Percentiles rank a stretch among this genome's conserved stretches.
These are phyloP conservation scores for Sutorius australiensis DNA, from an alignment of 768 basidiomycete genomes.

Conservation along the genomic window DNA sequence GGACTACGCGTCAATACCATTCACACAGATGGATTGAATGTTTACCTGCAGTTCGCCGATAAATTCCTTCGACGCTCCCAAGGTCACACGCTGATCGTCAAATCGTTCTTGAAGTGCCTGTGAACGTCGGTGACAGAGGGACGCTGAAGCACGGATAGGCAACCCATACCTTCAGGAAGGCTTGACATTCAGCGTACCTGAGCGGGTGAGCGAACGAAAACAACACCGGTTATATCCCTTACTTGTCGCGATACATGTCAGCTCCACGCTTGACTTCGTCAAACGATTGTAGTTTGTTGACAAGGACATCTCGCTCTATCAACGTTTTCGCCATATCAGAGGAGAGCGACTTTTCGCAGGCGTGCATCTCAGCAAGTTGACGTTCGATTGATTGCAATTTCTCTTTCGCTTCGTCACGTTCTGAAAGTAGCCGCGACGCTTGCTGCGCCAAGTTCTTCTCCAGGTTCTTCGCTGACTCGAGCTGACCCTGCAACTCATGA, in stretches of 20 bases:
- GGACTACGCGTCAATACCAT: not conserved
- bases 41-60: conserved; percentile 49
- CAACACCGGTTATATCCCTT: conserved; percentile 1
- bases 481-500: conserved; percentile 28
- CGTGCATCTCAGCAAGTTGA: conserved; percentile 17
- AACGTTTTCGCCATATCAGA: conserved; percentile 13
- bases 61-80: conserved; percentile 53
- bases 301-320: conserved; percentile 19
- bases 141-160: not conserved
- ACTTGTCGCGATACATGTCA: conserved; percentile 25
- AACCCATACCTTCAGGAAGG: conserved; percentile 22
- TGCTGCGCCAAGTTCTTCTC: conserved; percentile 27
- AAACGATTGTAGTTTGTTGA: conserved; percentile 19
- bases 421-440: conserved; percentile 23
- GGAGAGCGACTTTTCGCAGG: conserved; percentile 14
- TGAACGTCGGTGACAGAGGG: not conserved
- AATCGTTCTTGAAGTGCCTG: conserved; percentile 56
- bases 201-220: not conserved
- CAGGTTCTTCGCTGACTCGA: conserved; percentile 21
- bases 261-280: conserved; percentile 19
- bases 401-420: conserved; percentile 21
- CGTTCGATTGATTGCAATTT: conserved; percentile 13
- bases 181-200: conserved; percentile 21
- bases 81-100: conserved; percentile 52
- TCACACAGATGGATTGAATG: not conserved